Evolutionary conservation across 345 rosid genomes (phyloP), one percentile per base, ranked within the genome.

Genomic region (Eucalyptus sideroxylon): DNA sequence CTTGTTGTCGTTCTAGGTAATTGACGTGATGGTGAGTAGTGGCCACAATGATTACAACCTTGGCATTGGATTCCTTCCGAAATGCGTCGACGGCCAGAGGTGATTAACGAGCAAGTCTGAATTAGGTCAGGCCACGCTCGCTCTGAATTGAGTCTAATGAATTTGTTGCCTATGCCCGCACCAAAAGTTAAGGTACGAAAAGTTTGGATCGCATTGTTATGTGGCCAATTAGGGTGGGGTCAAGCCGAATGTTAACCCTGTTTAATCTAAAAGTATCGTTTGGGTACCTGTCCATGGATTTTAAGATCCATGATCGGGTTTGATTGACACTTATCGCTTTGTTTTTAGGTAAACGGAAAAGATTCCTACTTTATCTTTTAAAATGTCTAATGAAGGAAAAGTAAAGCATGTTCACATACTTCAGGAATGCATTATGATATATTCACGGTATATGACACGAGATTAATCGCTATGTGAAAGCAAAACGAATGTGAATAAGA

Each of bases 371-470:
- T 9, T 4, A 37, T 37, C 40, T 37, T 72, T 34, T 37, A 10
- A 34, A 72, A 72, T 72, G 45, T 10, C 26, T 1, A 11, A 42
- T 3, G 15, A 72, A 72, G 5, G 14, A 37, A 72, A 72, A 37
- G 26, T 3, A 19, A 19, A 72, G 45, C 26, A 10, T 5, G 62
- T 26, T 10, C 3, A 10, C 14, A 0, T 56, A 56, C 12, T 23
- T 72, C 8, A 1, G 1, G 3, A 56, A 10, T 72, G 13, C 6
- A 0, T 72, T 40, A 5, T 19, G 8, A 34, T 37, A 17, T 10
- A 40, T 0, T 34, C 13, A 4, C 0, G 3, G 6, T 4, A 9
- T 34, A 3, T 19, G 0, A 16, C 1, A 1, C 0, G 2, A 69
- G 23, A 31, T 34, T 16, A 34, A 69, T 69, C 2, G 4, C 1